These are phyloP conservation scores for Sphagnurus paluster DNA, from an alignment of 1,284 basidiomycete genomes.

Conservation along the genomic window DNA sequence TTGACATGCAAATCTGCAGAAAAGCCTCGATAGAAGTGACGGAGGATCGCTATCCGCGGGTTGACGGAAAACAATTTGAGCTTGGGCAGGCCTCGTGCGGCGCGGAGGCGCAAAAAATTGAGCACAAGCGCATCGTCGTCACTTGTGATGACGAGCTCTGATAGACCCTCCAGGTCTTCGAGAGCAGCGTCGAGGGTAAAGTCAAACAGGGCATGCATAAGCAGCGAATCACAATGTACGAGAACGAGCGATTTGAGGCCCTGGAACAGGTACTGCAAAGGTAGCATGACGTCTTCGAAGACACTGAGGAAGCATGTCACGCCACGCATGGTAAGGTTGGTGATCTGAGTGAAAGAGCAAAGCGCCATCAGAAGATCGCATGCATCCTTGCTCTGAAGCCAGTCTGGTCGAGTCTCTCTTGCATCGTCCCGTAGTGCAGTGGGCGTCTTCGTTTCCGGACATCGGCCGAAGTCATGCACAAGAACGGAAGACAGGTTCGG, in stretches of 20 bases:
- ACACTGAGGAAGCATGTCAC: slow-evolving; percentile 16
- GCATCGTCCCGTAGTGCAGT: neutral
- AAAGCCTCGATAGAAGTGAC: slow-evolving; percentile 13
- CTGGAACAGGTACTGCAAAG: slow-evolving; percentile 14
- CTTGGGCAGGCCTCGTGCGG: slow-evolving; percentile 12
- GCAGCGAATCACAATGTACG: slow-evolving; percentile 15
- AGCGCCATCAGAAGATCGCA: slow-evolving; percentile 8
- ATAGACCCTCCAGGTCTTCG: slow-evolving; percentile 6
- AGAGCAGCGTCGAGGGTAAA: slow-evolving; percentile 6
- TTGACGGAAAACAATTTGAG: slow-evolving; percentile 17
- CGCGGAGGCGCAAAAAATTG: slow-evolving; percentile 13
- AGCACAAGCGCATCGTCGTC: slow-evolving; percentile 14
- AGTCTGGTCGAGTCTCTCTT: neutral
- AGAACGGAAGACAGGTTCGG: slow-evolving; percentile 13
- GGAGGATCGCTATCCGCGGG: slow-evolving; percentile 14
- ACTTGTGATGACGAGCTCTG: slow-evolving; percentile 17
- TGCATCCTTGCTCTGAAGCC: slow-evolving; percentile 11
- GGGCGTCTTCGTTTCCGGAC: slow-evolving; percentile 10
- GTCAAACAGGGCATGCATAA: slow-evolving; percentile 15
- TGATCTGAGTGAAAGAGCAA: slow-evolving; percentile 10
- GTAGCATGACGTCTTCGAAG: slow-evolving; percentile 9
- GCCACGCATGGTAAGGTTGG: slow-evolving; percentile 14
- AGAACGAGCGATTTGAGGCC: slow-evolving; percentile 14
- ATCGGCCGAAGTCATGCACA: slow-evolving; percentile 19
- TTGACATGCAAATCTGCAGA: slow-evolving; percentile 7